Conservation (phyloP, 805 yeast species). For the Lachancea meyersii region DNA sequence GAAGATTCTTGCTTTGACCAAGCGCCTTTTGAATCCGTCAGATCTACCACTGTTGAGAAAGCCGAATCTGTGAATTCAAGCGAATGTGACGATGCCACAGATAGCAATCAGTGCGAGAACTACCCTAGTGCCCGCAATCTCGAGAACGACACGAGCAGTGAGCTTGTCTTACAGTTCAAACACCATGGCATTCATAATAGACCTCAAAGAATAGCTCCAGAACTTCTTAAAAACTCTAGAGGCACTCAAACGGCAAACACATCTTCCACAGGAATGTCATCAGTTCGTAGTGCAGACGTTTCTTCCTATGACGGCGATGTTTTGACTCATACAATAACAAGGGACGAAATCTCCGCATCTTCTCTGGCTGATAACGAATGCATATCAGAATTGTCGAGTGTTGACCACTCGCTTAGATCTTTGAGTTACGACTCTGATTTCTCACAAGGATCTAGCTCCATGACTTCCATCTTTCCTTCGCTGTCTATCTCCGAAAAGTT, state of each 20-base stretch:
- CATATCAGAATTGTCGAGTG: constrained; percentile 16
- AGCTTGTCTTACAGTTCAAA: constrained; percentile 23
- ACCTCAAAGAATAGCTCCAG: not conserved
- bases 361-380: constrained; percentile 4
- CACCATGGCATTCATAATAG: constrained; percentile 6
- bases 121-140: not conserved
- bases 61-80: constrained; percentile 4
- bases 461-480: constrained; percentile 28
- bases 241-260: constrained; percentile 1
- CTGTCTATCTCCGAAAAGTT: constrained; percentile 26
- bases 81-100: constrained; percentile 7
- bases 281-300: constrained; percentile 9
- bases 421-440: constrained; percentile 8
- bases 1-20: not conserved
- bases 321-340: constrained; percentile 11
- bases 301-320: constrained; percentile 11
- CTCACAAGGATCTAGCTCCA: constrained; percentile 13
- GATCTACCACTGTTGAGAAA: not conserved
- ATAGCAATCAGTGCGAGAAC: not conserved
- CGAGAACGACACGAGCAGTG: constrained; percentile 10
- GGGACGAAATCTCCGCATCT: constrained; percentile 7
- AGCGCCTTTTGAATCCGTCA: not conserved
- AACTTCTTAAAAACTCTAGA: not conserved
- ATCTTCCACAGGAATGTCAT: constrained; percentile 3
- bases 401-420: constrained; percentile 14